Evolutionary conservation across 202 grass and related monocot genomes (phyloP), one percentile per base, ranked within the genome.

Genomic region (Musa balbisiana): DNA sequence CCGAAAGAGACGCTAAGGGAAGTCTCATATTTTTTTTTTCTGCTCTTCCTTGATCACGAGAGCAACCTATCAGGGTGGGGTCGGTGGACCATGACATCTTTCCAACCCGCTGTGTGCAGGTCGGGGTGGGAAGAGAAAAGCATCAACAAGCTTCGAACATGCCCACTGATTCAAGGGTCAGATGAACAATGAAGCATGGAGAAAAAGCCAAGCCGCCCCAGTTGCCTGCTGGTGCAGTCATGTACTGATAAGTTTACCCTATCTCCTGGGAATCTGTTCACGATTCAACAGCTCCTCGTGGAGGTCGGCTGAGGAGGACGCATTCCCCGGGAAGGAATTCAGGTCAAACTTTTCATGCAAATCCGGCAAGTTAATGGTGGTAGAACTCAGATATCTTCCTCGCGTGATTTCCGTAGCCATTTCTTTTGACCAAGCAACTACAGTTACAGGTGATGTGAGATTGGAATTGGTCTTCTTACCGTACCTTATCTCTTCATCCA

Each of bases 41-140:
- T 73, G 10, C 14, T 71, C 16, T 51, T 73, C 64, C 73, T 51
- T 51, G 27, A 73, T 73, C 55, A 73, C 33, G 17, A 52, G 55
- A 71, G 68, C 52, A 67, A 19, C 79, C 50, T 75, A 43, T 54
- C 71, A 81, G 51, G 21, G 25, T 33, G 65, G 65, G 65, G 92
- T 81, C 88, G 73, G 78, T 69, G 73, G 78, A 43, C 33, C 33
- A 43, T 43, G 33, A 43, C 33, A 43, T 43, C 33, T 43, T 43
- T 43, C 33, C 33, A 43, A 0, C 33, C 33, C 5, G 33, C 33
- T 43, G 33, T 43, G 33, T 6, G 33, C 33, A 43, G 29, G n/a
- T n/a, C n/a, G n/a, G n/a, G 33, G 3, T 4, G 33, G 33, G 5
- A 0, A 43, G 5, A 43, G 33, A 43, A 43, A 8, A 43, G 33